These are phyloP conservation scores for Cladosporium sphaerospermum DNA, from an alignment of 2,329 filamentous ascomycete genomes.

Conservation along the genomic window DNA sequence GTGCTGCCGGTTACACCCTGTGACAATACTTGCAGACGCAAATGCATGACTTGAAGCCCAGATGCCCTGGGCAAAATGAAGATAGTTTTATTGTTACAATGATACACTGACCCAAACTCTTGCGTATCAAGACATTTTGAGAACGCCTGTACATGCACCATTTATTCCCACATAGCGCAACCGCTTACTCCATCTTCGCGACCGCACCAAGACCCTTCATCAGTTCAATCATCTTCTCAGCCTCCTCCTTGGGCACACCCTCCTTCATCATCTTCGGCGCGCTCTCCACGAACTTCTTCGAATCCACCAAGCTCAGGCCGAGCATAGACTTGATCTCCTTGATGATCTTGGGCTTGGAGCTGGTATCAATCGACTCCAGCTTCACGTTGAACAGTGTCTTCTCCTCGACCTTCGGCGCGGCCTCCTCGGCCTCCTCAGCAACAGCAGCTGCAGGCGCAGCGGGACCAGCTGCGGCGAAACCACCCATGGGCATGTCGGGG, in stretches of 20 bases:
- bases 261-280: conserved; percentile 99
- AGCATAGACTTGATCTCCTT: conserved; percentile 98
- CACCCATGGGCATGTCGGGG: conserved; percentile 91
- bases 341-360: conserved; percentile 95
- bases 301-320: conserved; percentile 92
- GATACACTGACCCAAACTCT: conserved; percentile 7
- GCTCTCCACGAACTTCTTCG: conserved; percentile 99
- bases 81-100: conserved; percentile 10
- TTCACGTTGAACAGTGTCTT: conserved; percentile 98
- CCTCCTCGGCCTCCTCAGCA: conserved; percentile 69
- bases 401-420: conserved; percentile 78
- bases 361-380: conserved; percentile 80
- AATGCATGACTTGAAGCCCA: too few relatives aligned
- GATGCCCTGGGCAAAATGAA: not conserved
- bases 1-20: too few relatives aligned
- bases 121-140: conserved; percentile 11
- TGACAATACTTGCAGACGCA: too few relatives aligned
- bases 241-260: conserved; percentile 96
- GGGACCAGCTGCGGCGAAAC: conserved; percentile 66
- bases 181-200: conserved; percentile 75
- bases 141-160: conserved; percentile 9
- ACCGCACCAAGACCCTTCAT: conserved; percentile 90
- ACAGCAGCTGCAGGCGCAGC: conserved; percentile 58
- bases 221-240: conserved; percentile 93
- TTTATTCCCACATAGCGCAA: not conserved